These are phyloP conservation scores for Erodium chrysanthum DNA, from an alignment of 441 rosid species.

Conservation along the genomic window DNA sequence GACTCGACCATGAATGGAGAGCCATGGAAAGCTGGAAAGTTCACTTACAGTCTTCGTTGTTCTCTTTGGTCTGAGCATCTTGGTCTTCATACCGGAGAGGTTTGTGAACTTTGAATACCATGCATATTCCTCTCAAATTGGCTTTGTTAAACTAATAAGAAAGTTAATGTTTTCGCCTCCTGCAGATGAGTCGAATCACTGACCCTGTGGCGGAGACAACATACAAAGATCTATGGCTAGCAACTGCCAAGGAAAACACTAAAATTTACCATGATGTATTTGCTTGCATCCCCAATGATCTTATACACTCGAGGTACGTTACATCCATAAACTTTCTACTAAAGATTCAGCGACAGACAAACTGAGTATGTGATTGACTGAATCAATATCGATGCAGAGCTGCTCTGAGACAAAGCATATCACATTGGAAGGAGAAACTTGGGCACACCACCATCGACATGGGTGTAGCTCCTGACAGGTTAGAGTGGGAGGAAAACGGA, in stretches of 20 bases:
- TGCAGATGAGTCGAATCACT: conserved; percentile 51
- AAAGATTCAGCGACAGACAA: neutral
- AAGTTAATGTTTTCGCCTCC: neutral
- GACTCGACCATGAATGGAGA: conserved; percentile 83
- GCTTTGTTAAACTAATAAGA: neutral
- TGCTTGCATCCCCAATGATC: conserved; percentile 88
- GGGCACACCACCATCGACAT: conserved; percentile 85
- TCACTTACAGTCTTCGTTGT: conserved; percentile 70
- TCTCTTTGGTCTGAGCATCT: conserved; percentile 97
- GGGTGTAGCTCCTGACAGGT: conserved; percentile 72
- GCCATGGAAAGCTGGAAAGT: conserved; percentile 92
- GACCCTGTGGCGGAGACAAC: conserved; percentile 84
- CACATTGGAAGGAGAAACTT: conserved; percentile 71
- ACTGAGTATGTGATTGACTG: neutral
- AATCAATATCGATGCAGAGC: conserved; percentile 43
- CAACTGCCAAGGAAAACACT: conserved; percentile 84
- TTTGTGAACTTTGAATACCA: conserved; percentile 22
- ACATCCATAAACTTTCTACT: neutral
- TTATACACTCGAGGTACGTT: conserved; percentile 69
- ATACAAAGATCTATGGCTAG: conserved; percentile 73
- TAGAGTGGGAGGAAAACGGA: conserved; percentile 35
- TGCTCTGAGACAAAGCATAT: conserved; percentile 58
- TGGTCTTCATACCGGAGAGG: conserved; percentile 74
- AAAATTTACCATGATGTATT: conserved; percentile 84
- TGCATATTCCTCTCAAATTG: too few species aligned